Evolutionary conservation across 164 flowering plant species (phyloP).

Genomic region (Liquidambar formosana): DNA sequence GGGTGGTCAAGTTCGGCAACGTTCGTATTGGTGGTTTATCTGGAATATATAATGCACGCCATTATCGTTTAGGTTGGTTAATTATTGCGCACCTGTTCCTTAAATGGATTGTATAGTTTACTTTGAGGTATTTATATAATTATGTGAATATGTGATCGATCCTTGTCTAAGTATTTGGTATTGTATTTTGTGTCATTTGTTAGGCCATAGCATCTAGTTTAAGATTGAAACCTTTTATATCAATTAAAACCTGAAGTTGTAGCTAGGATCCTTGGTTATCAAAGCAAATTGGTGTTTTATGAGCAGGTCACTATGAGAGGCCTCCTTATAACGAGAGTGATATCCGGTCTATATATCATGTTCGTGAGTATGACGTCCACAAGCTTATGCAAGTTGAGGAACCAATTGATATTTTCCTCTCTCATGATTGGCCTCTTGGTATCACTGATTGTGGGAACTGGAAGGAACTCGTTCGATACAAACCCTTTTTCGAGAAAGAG

Average conservation of each 20-base stretch:
- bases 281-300: slow-evolving; percentile 21
- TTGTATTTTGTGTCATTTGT: neutral
- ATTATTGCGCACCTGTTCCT: neutral
- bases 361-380: slow-evolving; percentile 90
- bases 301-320: slow-evolving; percentile 89
- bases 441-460: slow-evolving; percentile 83
- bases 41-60: slow-evolving; percentile 73
- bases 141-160: neutral
- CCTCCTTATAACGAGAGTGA: slow-evolving; percentile 81
- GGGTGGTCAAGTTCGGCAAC: slow-evolving; percentile 87
- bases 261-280: neutral
- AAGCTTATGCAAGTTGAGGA: slow-evolving; percentile 89
- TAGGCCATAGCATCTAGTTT: neutral
- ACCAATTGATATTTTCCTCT: slow-evolving; percentile 87
- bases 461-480: slow-evolving; percentile 62
- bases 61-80: slow-evolving; percentile 63
- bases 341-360: slow-evolving; percentile 85
- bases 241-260: neutral
- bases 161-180: neutral
- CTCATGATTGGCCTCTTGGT: slow-evolving; percentile 98
- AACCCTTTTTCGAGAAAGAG: slow-evolving; percentile 74
- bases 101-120: neutral
- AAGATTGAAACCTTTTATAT: no score
- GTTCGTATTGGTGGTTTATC: slow-evolving; percentile 94
- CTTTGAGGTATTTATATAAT: neutral